phyloP scores from a whole-genome alignment of 176 grass and related monocot genomes.

The Aegilops sharonensis region DNA sequence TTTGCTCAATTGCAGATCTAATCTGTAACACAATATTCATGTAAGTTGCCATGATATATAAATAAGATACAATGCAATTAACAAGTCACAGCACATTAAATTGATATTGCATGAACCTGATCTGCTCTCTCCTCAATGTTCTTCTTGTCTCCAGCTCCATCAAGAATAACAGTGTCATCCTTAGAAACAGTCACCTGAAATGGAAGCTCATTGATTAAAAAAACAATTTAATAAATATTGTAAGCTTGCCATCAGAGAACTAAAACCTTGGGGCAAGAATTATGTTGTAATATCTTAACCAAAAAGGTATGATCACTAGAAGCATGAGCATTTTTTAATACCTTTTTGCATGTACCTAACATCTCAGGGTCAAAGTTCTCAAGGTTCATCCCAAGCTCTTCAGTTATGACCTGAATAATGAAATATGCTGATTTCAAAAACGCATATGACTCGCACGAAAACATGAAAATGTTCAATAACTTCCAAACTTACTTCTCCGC shows the following conservation, averaged over 20 bases:
- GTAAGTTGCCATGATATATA: conserved; percentile 5
- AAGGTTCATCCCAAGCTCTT: conserved; percentile 97
- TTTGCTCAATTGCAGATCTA: conserved; percentile 80
- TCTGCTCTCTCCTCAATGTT: conserved; percentile 83
- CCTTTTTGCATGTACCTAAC: conserved; percentile 91
- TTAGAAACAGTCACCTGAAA: conserved; percentile 92
- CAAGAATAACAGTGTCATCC: conserved; percentile 98
- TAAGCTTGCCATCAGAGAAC: background rate
- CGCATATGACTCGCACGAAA: background rate
- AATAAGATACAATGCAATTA: background rate
- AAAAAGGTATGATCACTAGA: background rate
- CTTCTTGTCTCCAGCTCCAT: conserved; percentile 90
- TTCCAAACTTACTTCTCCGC: conserved; percentile 61
- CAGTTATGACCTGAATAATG: conserved; percentile 75
- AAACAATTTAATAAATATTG: background rate
- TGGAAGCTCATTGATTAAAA: background rate
- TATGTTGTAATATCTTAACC: too few relatives aligned
- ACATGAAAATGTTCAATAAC: background rate
- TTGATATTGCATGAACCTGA: conserved; percentile 44
- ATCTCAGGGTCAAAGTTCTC: conserved; percentile 78
- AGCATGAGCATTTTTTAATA: conserved; percentile 4
- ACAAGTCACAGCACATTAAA: background rate
- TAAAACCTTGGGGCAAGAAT: too few relatives aligned
- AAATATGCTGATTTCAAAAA: background rate
- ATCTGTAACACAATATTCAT: conserved; percentile 46